Conservation (phyloP, 495 filamentous ascomycete genomes). For the Penicillium herquei region DNA sequence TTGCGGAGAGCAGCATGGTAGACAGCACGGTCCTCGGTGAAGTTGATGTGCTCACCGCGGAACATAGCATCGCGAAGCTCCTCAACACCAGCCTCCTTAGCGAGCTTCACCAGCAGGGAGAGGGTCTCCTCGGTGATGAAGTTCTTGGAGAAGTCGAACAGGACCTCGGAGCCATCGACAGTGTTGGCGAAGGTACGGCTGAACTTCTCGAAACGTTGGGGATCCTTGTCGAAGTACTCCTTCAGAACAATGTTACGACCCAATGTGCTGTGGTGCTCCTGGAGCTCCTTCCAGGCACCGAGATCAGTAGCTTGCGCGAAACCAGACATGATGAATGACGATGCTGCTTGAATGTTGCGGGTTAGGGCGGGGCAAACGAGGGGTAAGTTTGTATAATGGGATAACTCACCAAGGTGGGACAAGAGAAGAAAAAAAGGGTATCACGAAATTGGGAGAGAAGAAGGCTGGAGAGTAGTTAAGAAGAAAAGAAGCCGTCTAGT, state of each 20-base stretch:
- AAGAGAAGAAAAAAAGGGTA: constrained; percentile 5
- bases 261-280: constrained; percentile 79
- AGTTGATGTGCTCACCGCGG: constrained; percentile 96
- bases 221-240: constrained; percentile 87
- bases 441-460: constrained; percentile 10
- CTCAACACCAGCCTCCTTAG: constrained; percentile 86
- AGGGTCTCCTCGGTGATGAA: constrained; percentile 92
- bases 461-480: constrained; percentile 12
- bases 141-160: constrained; percentile 99
- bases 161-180: constrained; percentile 74
- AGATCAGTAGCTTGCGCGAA: constrained; percentile 80
- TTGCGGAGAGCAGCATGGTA: constrained; percentile 95
- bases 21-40: constrained; percentile 94
- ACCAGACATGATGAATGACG: constrained; percentile 45
- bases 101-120: constrained; percentile 79
- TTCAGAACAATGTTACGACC: constrained; percentile 89
- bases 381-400: constrained; percentile 2
- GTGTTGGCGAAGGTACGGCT: constrained; percentile 78
- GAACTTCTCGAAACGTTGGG: constrained; percentile 86
- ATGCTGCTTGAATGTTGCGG: constrained; percentile 11
- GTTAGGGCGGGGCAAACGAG: constrained; percentile 38
- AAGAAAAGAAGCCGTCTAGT: constrained; percentile 25
- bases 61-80: constrained; percentile 97
- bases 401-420: constrained; percentile 11
- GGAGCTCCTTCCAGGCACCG: constrained; percentile 80